Percentiles rank a stretch among this genome's conserved stretches.
Conservation (phyloP, 1,139 yeast species). For the Suhomyces panamericanus region DNA sequence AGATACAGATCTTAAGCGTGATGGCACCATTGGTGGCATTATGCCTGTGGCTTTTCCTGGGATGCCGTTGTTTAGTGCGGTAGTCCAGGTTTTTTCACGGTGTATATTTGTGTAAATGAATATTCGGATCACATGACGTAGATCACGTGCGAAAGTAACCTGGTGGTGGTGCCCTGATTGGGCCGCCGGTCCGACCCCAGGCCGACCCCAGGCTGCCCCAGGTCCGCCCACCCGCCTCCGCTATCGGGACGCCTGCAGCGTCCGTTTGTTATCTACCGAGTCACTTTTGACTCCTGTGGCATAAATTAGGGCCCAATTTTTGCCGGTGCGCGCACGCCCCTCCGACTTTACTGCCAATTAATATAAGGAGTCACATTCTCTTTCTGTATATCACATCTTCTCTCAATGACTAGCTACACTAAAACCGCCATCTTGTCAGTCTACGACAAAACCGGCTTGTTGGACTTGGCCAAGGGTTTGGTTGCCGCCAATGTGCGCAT, state of each 20-base stretch:
- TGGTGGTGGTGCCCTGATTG: neutral
- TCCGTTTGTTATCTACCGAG: slow-evolving; percentile 7
- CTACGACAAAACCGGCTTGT: slow-evolving; percentile 93
- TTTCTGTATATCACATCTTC: neutral
- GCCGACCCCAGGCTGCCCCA: no score
- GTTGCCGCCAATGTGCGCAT: slow-evolving; percentile 85
- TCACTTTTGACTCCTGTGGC: slow-evolving; percentile 10
- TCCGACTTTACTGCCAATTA: neutral
- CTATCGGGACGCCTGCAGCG: neutral
- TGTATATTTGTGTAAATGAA: slow-evolving; percentile 10
- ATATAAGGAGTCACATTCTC: slow-evolving; percentile 4
- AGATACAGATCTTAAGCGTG: slow-evolving; percentile 90
- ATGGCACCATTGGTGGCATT: slow-evolving; percentile 7
- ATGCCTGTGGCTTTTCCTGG: neutral
- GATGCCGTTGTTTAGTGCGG: no score
- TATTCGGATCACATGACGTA: slow-evolving; percentile 6
- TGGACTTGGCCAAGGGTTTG: slow-evolving; percentile 94
- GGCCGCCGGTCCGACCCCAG: no score
- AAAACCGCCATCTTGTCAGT: slow-evolving; percentile 95
- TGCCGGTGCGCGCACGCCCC: slow-evolving; percentile 7
- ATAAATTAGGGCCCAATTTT: slow-evolving; percentile 1
- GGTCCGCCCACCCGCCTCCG: neutral
- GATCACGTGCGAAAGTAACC: slow-evolving; percentile 1
- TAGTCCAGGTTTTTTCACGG: slow-evolving; percentile 3
- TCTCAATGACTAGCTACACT: slow-evolving; percentile 39